Evolutionary conservation across 2,329 filamentous ascomycete genomes (phyloP).

Genomic region (Dactylellina cionopaga): DNA sequence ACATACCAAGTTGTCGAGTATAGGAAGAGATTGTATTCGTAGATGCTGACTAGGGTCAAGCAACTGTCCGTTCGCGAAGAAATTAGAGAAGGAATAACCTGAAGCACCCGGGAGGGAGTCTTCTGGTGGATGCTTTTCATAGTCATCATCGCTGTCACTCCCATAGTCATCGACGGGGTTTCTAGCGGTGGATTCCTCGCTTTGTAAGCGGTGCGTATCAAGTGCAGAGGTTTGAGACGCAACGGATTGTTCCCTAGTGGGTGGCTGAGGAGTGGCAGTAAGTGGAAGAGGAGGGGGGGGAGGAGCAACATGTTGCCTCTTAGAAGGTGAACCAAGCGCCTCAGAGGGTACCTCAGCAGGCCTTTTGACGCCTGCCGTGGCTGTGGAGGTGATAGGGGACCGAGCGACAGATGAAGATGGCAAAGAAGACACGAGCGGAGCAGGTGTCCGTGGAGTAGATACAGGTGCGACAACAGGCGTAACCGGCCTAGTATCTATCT

Average conservation of each 20-base stretch:
- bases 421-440: not conserved
- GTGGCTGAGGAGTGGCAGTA: not conserved
- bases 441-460: not conserved
- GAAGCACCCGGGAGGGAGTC: constrained; percentile 51
- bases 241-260: constrained; percentile 13
- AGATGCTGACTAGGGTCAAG: constrained; percentile 62
- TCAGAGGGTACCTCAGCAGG: constrained; percentile 26
- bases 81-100: constrained; percentile 52
- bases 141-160: constrained; percentile 48
- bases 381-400: not conserved
- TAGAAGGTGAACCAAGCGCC: constrained; percentile 16
- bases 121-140: constrained; percentile 50
- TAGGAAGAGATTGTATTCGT: constrained; percentile 70
- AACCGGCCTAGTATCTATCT: constrained; percentile 4
- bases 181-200: not conserved
- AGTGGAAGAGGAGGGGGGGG: constrained; percentile 9
- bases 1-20: constrained; percentile 70
- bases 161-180: constrained; percentile 30
- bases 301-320: constrained; percentile 26
- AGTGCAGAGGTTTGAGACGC: constrained; percentile 16
- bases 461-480: constrained; percentile 4
- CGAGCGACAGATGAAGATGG: not conserved
- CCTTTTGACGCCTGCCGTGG: constrained; percentile 27
- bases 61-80: constrained; percentile 46
- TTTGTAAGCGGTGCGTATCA: not conserved